phyloP scores from a whole-genome alignment of 2,329 filamentous ascomycete genomes.

The Saccharata proteae region DNA sequence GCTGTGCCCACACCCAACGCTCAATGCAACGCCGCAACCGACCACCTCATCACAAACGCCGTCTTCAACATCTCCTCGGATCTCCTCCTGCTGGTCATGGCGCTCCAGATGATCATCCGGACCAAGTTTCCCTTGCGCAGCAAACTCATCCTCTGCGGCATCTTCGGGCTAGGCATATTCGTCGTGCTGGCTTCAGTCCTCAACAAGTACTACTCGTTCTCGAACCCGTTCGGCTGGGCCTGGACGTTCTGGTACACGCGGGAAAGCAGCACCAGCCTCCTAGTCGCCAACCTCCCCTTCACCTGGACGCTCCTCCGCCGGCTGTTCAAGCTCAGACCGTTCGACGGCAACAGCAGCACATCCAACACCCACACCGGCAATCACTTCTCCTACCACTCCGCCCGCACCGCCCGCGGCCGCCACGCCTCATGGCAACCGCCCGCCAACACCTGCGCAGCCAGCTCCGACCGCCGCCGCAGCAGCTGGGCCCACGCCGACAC shows the following conservation, averaged over 20 bases:
- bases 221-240: conserved; percentile 27
- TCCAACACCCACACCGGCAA: conserved; percentile 1
- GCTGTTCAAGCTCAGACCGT: conserved; percentile 29
- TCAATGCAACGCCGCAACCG: conserved; percentile 32
- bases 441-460: conserved; percentile 1
- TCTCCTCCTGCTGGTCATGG: conserved; percentile 23
- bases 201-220: conserved; percentile 37
- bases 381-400: conserved; percentile 2
- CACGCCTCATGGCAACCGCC: background rate
- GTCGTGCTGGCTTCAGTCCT: conserved; percentile 35
- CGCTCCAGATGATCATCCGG: conserved; percentile 27
- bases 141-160: conserved; percentile 37
- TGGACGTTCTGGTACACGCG: conserved; percentile 40
- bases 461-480: no score
- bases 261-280: conserved; percentile 42
- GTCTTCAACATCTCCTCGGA: conserved; percentile 32
- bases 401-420: conserved; percentile 4
- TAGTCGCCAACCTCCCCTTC: conserved; percentile 40
- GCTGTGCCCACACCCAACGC: conserved; percentile 15
- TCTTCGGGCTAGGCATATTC: conserved; percentile 37
- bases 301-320: conserved; percentile 40
- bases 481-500: background rate
- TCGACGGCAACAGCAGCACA: conserved; percentile 9
- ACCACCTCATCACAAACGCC: conserved; percentile 35
- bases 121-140: conserved; percentile 23